Base-by-base conservation (phyloP, 257 asterid genomes). In the Jasminum sambac region DNA sequence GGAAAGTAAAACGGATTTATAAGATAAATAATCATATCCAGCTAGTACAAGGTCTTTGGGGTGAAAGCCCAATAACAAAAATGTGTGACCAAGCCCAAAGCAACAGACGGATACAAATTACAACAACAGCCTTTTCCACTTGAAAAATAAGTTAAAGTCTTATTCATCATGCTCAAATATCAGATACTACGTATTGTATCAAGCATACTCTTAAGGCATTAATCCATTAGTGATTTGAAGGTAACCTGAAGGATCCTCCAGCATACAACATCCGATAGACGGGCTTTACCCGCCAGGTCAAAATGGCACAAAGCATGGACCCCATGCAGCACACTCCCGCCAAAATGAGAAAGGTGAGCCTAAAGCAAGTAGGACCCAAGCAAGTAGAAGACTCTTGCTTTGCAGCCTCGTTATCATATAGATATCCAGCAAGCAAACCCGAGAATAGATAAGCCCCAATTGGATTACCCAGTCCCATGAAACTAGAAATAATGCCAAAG, bases 361-460 rank as follows among this genome's bases (percentile, higher is more conserved):
- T 78, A 77, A 85, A 89, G 70, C 96, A 87, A 72, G 72, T 38
- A 11, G 95, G 84, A 30, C 96, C 95, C 72, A 85, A n/a, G 78
- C 95, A 89, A 48, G 89, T 77, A 24, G 52, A 11, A 14, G 83
- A 36, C 8, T 76, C 82, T 70, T 87, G 94, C 78, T 71, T 87
- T 12, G 81, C 86, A 5, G 95, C 90, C 83, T 87, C 94, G 0
- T 37, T 79, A 65, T 89, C 95, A 17, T 85, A 89, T n/a, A 87
- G 74, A 72, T 55, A 69, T 37, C 92, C 92, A n/a, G 92, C 95
- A 64, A 89, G 90, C 34, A 85, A 85, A 48, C 81, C 85, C n/a
- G 96, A 89, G 84, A 89, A 89, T 59, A 89, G 79, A 72, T 55
- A 72, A 0, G 96, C 96, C 17, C 95, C 95, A 16, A 87, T 72